Conservation (phyloP, 805 yeast genomes). For the Barnettozyma vustinii region DNA sequence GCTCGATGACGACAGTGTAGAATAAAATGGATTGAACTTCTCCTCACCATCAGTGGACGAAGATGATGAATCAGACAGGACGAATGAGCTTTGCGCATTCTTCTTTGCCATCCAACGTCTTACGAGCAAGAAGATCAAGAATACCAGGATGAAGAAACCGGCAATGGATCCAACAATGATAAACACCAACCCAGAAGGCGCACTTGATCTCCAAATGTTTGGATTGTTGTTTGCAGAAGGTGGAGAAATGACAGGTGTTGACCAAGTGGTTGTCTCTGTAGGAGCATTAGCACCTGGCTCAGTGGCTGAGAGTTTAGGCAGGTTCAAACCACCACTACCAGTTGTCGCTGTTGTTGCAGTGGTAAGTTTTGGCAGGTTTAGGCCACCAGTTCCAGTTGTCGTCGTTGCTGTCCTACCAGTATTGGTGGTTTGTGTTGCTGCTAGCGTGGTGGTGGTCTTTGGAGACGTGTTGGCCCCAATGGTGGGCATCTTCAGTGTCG, state of each 20-base stretch:
- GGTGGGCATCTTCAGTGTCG: background rate
- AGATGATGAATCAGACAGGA: constrained; percentile 16
- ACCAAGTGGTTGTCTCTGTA: constrained; percentile 15
- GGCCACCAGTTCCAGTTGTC: background rate
- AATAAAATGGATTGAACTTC: constrained; percentile 12
- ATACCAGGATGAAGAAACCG: constrained; percentile 49
- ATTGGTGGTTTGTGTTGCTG: background rate
- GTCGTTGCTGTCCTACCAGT: background rate
- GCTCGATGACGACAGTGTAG: constrained; percentile 2
- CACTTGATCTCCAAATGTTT: constrained; percentile 42
- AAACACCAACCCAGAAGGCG: constrained; percentile 76
- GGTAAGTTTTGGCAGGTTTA: background rate
- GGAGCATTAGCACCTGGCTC: background rate
- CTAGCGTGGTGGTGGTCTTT: background rate
- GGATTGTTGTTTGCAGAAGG: constrained; percentile 66
- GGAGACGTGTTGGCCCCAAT: background rate
- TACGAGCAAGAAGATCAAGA: constrained; percentile 47
- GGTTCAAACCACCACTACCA: background rate
- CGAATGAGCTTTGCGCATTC: constrained; percentile 42
- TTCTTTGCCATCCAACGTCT: constrained; percentile 44
- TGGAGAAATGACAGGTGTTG: constrained; percentile 32
- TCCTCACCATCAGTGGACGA: constrained; percentile 18
- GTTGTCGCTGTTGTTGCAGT: background rate
- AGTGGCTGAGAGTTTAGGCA: background rate
- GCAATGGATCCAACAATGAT: constrained; percentile 73